These are phyloP conservation scores for Malus sylvestris DNA, from an alignment of 306 rosid species.

Conservation along the genomic window DNA sequence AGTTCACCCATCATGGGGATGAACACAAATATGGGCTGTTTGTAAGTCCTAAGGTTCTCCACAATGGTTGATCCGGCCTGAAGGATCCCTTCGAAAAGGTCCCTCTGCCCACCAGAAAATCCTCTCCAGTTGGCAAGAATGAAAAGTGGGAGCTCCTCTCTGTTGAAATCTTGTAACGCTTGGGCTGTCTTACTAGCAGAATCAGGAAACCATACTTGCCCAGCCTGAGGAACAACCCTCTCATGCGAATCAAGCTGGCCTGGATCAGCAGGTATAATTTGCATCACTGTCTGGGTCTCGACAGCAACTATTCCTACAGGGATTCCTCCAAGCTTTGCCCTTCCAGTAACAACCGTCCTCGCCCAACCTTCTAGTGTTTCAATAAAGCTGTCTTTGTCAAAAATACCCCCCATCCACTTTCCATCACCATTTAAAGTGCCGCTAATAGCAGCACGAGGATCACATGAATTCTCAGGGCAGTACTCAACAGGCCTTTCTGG, in stretches of 20 bases:
- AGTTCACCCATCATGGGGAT: conserved; percentile 98
- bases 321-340: conserved; percentile 99
- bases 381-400: conserved; percentile 91
- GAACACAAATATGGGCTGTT: conserved; percentile 87
- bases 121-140: conserved; percentile 99
- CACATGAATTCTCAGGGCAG: conserved; percentile 82
- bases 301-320: conserved; percentile 95
- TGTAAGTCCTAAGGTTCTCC: conserved; percentile 94
- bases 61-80: conserved; percentile 99
- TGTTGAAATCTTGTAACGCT: conserved; percentile 83
- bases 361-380: conserved; percentile 99
- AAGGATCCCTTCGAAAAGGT: conserved; percentile 96
- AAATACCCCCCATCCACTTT: conserved; percentile 87
- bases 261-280: conserved; percentile 97
- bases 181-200: conserved; percentile 94
- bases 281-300: conserved; percentile 96
- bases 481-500: conserved; percentile 86
- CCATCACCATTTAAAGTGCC: conserved; percentile 62
- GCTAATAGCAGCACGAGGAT: conserved; percentile 88
- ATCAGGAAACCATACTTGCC: conserved; percentile 99
- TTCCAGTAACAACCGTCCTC: conserved; percentile 92
- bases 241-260: conserved; percentile 98
- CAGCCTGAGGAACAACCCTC: conserved; percentile 98
- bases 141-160: conserved; percentile 94
- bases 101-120: conserved; percentile 98